Base-by-base conservation (phyloP, 805 yeast genomes). In the Sugiyamaella mastotermitis region DNA sequence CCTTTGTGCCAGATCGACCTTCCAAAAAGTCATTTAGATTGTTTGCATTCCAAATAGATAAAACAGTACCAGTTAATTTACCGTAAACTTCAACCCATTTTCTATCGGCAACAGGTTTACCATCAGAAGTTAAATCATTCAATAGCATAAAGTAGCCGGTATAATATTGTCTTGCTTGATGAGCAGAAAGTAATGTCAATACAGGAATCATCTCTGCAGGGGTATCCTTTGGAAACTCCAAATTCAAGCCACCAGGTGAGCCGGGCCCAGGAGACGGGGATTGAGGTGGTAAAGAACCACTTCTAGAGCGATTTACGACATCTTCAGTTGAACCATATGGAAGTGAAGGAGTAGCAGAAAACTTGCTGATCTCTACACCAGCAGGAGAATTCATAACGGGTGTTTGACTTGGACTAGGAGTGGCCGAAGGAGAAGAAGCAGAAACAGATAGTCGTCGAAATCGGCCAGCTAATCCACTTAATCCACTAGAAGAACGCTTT, bases 31-130 rank as follows among this genome's bases (percentile, higher is more conserved):
- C 72, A 17, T 78, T 80, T 42, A 73, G 68, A 19, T 54, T 54
- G 38, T 65, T 62, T 3, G 68, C 66, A 40, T 87, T 87, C 97
- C 97, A 92, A 45, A 85, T 74, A 0, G 97, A 94, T 44, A 92
- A 65, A 52, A 90, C 95, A 42, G 85, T 84, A 15, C 98, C 98
- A 3, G 85, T 77, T 29, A 92, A 66, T 11, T 84, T 85, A 31
- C 95, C 97, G 58, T 83, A 92, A 17, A 88, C 95, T 62, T 92
- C 96, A 38, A 72, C 70, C 98, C 98, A 92, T 51, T 72, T 71
- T 32, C 97, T 69, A 35, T 80, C 83, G 0, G 81, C 78, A 3
- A 65, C 60, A 0, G 95, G 88, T 40, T 79, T 73, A 6, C 98
- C 98, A 49, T 90, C 95, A 27, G 42, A 31, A 19, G 53, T 61